Evolutionary conservation across 805 yeast species (phyloP).

Genomic region (Metschnikowia sp.): DNA sequence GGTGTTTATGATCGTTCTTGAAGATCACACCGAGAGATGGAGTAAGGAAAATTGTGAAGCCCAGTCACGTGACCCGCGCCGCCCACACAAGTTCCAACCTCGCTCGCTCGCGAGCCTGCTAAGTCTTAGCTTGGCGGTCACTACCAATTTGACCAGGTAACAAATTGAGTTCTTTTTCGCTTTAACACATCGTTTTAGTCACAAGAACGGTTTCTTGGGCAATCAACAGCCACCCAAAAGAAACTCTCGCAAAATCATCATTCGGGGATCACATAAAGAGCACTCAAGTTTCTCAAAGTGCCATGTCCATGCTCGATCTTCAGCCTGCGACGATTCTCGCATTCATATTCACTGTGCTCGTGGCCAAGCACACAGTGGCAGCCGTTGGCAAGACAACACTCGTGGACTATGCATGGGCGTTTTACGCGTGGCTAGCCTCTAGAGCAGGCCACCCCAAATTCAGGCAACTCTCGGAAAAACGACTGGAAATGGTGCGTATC

Average conservation of each 20-base stretch:
- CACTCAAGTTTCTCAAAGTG: not conserved
- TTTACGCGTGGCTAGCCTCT: constrained; percentile 33
- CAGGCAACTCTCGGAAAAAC: constrained; percentile 22
- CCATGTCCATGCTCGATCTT: constrained; percentile 24
- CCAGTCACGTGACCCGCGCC: constrained; percentile 6
- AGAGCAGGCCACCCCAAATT: constrained; percentile 31
- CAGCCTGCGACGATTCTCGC: constrained; percentile 37
- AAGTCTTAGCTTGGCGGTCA: not conserved
- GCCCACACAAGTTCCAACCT: not conserved
- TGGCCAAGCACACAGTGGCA: constrained; percentile 25
- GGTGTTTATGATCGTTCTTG: no score
- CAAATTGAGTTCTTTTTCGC: not conserved
- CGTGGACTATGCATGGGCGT: constrained; percentile 36
- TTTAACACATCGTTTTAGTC: not conserved
- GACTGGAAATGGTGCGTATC: constrained; percentile 44
- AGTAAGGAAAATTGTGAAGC: not conserved
- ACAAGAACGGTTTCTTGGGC: no score
- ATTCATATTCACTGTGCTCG: constrained; percentile 21
- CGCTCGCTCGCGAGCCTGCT: not conserved
- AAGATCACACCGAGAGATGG: not conserved
- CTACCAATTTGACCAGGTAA: not conserved
- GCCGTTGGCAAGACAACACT: constrained; percentile 34
- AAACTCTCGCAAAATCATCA: no score
- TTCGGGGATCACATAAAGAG: not conserved
- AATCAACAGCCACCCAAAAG: no score